Conservation (phyloP, 495 filamentous ascomycete species). For the Daldinia bambusicola region DNA sequence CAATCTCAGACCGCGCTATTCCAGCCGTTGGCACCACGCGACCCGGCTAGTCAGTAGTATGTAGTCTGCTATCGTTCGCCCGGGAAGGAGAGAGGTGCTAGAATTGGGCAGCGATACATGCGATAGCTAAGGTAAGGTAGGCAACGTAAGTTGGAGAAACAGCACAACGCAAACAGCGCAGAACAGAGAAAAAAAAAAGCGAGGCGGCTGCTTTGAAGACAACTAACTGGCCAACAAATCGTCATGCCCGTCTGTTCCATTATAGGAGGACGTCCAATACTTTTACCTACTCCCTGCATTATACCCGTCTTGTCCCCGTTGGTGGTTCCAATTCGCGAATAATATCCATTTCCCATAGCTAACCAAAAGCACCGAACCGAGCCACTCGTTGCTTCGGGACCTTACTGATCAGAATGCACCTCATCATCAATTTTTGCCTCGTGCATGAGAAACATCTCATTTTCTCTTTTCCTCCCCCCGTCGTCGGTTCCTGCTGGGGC, state of each 20-base stretch:
- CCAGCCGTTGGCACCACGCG: constrained; percentile 41
- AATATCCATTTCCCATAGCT: not conserved
- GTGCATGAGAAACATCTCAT: constrained; percentile 19
- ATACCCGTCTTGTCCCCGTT: constrained; percentile 1
- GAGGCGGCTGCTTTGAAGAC: constrained; percentile 19
- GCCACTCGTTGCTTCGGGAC: constrained; percentile 35
- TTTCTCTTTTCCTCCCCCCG: not conserved
- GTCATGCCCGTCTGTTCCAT: constrained; percentile 7
- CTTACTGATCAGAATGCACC: constrained; percentile 33
- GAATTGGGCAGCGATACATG: constrained; percentile 47
- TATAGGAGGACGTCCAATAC: constrained; percentile 23
- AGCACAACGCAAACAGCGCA: constrained; percentile 10
- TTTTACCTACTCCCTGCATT: constrained; percentile 12
- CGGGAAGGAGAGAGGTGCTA: constrained; percentile 10
- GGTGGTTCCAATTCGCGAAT: constrained; percentile 39
- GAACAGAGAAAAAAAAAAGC: constrained; percentile 4
- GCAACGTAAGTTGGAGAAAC: constrained; percentile 9
- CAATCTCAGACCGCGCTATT: constrained; percentile 42
- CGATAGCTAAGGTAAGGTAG: constrained; percentile 30
- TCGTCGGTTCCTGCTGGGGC: constrained; percentile 3
- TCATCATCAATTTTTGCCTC: constrained; percentile 13
- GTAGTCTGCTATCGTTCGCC: constrained; percentile 25
- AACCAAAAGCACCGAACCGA: constrained; percentile 15
- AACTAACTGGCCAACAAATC: constrained; percentile 32
- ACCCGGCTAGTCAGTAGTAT: constrained; percentile 3